Evolutionary conservation across 2,329 filamentous ascomycete species (phyloP).

Genomic region (Colletotrichum godetiae): DNA sequence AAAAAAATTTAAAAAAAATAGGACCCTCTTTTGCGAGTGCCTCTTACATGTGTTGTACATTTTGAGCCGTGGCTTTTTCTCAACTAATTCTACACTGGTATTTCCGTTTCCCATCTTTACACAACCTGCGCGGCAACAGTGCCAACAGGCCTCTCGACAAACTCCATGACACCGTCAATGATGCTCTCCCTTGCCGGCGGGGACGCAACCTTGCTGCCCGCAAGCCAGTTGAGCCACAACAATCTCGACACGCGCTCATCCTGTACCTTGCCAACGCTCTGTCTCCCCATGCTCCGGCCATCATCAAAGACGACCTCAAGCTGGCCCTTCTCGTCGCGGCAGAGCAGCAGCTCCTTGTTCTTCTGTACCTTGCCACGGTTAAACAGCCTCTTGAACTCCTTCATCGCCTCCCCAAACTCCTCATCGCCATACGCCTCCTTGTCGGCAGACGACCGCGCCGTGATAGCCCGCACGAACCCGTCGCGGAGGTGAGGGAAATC

Average conservation of each 20-base stretch:
- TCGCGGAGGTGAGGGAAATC: conserved; percentile 94
- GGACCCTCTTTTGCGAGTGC: background rate
- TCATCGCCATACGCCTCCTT: conserved; percentile 73
- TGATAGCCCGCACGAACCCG: conserved; percentile 88
- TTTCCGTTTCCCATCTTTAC: conserved; percentile 35
- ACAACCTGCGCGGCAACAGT: conserved; percentile 85
- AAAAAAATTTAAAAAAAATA: background rate
- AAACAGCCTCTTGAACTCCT: conserved; percentile 84
- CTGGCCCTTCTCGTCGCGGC: conserved; percentile 72
- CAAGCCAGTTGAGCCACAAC: conserved; percentile 91
- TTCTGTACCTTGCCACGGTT: conserved; percentile 84
- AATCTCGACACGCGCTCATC: conserved; percentile 86
- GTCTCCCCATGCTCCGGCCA: conserved; percentile 56
- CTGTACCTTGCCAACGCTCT: conserved; percentile 74
- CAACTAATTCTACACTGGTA: conserved; percentile 37
- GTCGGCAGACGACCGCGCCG: conserved; percentile 73
- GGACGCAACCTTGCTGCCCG: conserved; percentile 86
- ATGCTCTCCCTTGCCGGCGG: conserved; percentile 84
- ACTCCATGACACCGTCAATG: conserved; percentile 86
- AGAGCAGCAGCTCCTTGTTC: conserved; percentile 79
- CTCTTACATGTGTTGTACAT: conserved; percentile 38
- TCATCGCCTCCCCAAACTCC: conserved; percentile 79
- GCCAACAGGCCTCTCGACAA: conserved; percentile 88
- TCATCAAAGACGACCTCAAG: conserved; percentile 76
- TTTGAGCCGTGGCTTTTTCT: background rate